Base-by-base conservation (phyloP, 2,329 filamentous ascomycete genomes). In the Grosmannia serpens region DNA sequence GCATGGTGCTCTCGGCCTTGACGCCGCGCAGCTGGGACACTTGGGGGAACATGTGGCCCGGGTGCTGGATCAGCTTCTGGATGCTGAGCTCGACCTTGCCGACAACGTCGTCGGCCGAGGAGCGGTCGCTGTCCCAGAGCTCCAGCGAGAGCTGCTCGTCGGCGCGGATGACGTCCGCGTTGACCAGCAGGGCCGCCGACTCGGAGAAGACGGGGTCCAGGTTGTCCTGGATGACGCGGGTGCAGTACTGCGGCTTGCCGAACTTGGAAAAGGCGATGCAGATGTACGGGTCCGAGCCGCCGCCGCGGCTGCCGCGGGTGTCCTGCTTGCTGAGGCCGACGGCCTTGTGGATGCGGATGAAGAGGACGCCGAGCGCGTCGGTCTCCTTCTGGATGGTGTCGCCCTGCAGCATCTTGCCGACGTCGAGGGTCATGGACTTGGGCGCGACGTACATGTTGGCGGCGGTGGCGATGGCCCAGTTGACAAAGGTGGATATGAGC, bases 221-320 rank as follows among this genome's bases (percentile, higher is more conserved):
- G 64, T 96, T 88, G 67, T 97, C 92, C 56, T 92, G 90, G 63
- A 97, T 96, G 56, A 97, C 91, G 53, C 94, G 85, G 1, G 94
- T 97, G 71, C 91, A 96, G 72, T 96, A 97, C 82, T 96, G 95
- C 1, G 92, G 92, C 74, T 99, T 99, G 59, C 88, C 89, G 65
- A 96, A 97, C 71, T 97, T 96, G 67, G 89, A 95, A 76, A 95
- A 97, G 47, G 88, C 87, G 41, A 97, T 80, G 35, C 92, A 96
- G 69, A 97, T 95, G 70, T 97, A 97, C 0, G 92, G 91, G 65
- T 99, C 94, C 55, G 89, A 95, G 51, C 92, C 92, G 38, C 94
- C 92, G 22, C 90, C 88, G 56, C 86, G 81, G 66, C 85, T 91
- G 47, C 91, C 91, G 60, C 89, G 85, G 53, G 75, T 73, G 69